Evolutionary conservation across 805 yeast species (phyloP).

Genomic region (Saitoella complicata): DNA sequence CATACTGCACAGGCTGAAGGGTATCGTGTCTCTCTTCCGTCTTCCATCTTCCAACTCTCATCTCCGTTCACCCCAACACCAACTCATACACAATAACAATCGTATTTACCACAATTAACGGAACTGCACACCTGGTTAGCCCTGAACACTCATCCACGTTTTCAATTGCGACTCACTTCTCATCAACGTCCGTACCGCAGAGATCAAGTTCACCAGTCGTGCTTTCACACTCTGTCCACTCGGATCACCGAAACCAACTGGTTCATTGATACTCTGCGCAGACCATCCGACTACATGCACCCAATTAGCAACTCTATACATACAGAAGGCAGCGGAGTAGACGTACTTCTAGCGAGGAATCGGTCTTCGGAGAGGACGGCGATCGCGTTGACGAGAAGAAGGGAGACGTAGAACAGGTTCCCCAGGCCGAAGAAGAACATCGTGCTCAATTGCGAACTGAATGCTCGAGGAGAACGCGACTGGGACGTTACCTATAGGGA

Average conservation of each 20-base stretch:
- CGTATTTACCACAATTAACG: conserved; percentile 51
- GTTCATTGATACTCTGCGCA: conserved; percentile 20
- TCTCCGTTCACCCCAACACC: conserved; percentile 36
- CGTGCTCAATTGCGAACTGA: too few relatives aligned
- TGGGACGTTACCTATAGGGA: too few relatives aligned
- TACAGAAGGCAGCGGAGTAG: too few relatives aligned
- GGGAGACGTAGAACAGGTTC: conserved; percentile 14
- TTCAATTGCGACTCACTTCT: conserved; percentile 30
- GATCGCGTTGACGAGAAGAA: conserved; percentile 49
- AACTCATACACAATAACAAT: conserved; percentile 55
- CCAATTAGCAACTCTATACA: too few relatives aligned
- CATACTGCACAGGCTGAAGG: too few relatives aligned
- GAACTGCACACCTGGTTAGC: conserved; percentile 25
- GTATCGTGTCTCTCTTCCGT: too few relatives aligned
- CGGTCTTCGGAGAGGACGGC: conserved; percentile 72
- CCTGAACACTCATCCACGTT: conserved; percentile 2
- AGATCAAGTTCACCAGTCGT: conserved; percentile 45
- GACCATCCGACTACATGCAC: conserved; percentile 29
- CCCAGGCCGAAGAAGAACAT: too few relatives aligned
- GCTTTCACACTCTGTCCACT: conserved; percentile 35
- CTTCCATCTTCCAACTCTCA: too few relatives aligned
- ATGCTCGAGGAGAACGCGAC: too few relatives aligned
- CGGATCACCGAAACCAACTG: conserved; percentile 26
- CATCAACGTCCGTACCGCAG: conserved; percentile 60
- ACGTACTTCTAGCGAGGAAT: conserved; percentile 47